Base-by-base conservation (phyloP, 176 grass and related monocot genomes). In the Coix lacrymajobi region DNA sequence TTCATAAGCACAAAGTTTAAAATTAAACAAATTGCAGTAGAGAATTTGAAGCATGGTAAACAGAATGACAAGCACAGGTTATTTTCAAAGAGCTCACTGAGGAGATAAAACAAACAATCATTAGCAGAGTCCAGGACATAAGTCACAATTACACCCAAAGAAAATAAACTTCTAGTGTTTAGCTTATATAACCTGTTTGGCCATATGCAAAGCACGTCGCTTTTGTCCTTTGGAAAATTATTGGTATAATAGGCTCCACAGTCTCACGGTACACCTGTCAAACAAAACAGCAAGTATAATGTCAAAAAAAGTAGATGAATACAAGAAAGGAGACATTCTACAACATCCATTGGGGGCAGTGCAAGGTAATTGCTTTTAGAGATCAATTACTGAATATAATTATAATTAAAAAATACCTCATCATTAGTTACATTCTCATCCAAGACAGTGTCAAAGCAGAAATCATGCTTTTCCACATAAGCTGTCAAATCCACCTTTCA, bases 401-500 rank as follows among this genome's bases (percentile, higher is more conserved):
- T 67, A 88, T 45, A 72, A 45, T 36, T 26, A 62, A 44, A 44
- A 14, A 49, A 74, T 91, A 94, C 92, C 89, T 94, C 92, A 85
- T 94, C 92, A 91, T 87, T 89, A 61, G 89, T 89, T 61, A 87
- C 87, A 74, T 85, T 76, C 86, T 91, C 92, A 32, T 91, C 83
- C 54, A 91, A 62, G 20, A 94, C 89, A 72, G 92, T 84, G 82
- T 94, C 92, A 85, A 94, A 94, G 71, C 69, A 73, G 73, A 94
- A 94, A 38, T 91, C 80, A 68, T 94, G 92, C 33, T 89, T 94
- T 80, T 94, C 92, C 85, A 87, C 87, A 72, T 94, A 94, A 68
- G 92, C 80, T 75, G 92, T 94, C 87, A 94, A 89, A 83, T 94
- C 89, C 79, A 94, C 92, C 92, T 94, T 87, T 37, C 80, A 91